These are phyloP conservation scores for Alternaria sp. DNA, from an alignment of 2,329 filamentous ascomycete species.

Conservation along the genomic window DNA sequence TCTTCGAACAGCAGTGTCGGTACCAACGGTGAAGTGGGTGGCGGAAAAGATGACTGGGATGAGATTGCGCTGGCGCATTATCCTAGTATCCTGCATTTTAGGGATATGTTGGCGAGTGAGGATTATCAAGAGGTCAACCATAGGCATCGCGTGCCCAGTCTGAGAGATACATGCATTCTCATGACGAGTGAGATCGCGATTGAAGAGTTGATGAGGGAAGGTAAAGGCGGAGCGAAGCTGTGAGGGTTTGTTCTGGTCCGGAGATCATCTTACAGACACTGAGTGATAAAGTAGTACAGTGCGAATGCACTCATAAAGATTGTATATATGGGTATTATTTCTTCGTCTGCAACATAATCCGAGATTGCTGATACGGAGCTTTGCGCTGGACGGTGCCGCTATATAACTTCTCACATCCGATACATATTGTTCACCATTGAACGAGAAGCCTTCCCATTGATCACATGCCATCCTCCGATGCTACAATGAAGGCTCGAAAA, in stretches of 20 bases:
- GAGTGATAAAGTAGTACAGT: not conserved
- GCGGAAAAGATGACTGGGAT: slow-evolving; percentile 59
- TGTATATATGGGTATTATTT: not conserved
- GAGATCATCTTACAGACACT: no score
- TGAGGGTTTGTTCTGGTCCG: not conserved
- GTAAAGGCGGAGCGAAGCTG: slow-evolving; percentile 21
- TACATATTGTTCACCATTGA: not conserved
- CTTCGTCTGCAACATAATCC: not conserved
- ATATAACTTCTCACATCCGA: not conserved
- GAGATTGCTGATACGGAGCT: not conserved
- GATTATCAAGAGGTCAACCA: slow-evolving; percentile 69
- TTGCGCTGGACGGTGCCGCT: no score
- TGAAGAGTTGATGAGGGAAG: slow-evolving; percentile 21
- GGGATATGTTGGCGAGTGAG: slow-evolving; percentile 66
- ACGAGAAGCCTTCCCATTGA: not conserved
- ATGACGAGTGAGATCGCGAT: slow-evolving; percentile 62
- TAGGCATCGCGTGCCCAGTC: slow-evolving; percentile 59
- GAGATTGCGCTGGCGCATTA: slow-evolving; percentile 73
- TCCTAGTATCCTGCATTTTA: slow-evolving; percentile 68
- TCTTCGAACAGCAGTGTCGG: slow-evolving; percentile 22
- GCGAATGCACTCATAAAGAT: not conserved
- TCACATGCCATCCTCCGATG: not conserved
- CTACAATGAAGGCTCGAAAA: not conserved
- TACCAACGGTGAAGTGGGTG: slow-evolving; percentile 11
- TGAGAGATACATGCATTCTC: slow-evolving; percentile 63